Conservation (phyloP, 768 basidiomycete species). For the Trametes villosa region DNA sequence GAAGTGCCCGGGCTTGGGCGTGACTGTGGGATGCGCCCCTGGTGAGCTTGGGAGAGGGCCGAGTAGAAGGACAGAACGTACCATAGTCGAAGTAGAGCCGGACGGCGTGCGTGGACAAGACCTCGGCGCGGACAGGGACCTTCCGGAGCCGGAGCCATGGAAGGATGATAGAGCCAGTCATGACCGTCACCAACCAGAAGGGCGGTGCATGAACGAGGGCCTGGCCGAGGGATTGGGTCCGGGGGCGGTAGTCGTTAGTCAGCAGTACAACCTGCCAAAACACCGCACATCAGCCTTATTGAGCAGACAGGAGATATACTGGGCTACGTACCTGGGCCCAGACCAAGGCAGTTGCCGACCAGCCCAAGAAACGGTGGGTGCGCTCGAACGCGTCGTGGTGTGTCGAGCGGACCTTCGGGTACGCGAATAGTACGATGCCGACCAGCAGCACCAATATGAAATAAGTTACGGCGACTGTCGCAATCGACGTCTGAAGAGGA, state of each 20-base stretch:
- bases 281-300: slow-evolving; percentile 28
- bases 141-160: slow-evolving; percentile 66
- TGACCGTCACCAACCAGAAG: slow-evolving; percentile 60
- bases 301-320: slow-evolving; percentile 20
- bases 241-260: slow-evolving; percentile 53
- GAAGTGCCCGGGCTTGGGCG: slow-evolving; percentile 40
- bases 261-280: slow-evolving; percentile 50
- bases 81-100: slow-evolving; percentile 64
- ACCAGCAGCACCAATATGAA: slow-evolving; percentile 51
- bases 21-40: slow-evolving; percentile 20
- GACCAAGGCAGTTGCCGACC: slow-evolving; percentile 55
- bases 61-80: slow-evolving; percentile 29
- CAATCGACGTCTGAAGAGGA: slow-evolving; percentile 43
- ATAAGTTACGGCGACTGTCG: slow-evolving; percentile 57
- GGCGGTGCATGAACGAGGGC: slow-evolving; percentile 49
- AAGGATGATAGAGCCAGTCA: slow-evolving; percentile 58
- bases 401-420: slow-evolving; percentile 51
- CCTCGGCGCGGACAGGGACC: slow-evolving; percentile 54
- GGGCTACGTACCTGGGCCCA: slow-evolving; percentile 52
- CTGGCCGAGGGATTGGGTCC: slow-evolving; percentile 43
- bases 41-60: slow-evolving; percentile 28
- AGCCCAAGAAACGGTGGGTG: slow-evolving; percentile 60
- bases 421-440: slow-evolving; percentile 55
- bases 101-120: slow-evolving; percentile 60
- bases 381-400: slow-evolving; percentile 59